Percentiles rank a stretch among this genome's conserved stretches.
These are phyloP conservation scores for Actinidia arguta DNA, from an alignment of 179 eudicot genomes.

Conservation along the genomic window DNA sequence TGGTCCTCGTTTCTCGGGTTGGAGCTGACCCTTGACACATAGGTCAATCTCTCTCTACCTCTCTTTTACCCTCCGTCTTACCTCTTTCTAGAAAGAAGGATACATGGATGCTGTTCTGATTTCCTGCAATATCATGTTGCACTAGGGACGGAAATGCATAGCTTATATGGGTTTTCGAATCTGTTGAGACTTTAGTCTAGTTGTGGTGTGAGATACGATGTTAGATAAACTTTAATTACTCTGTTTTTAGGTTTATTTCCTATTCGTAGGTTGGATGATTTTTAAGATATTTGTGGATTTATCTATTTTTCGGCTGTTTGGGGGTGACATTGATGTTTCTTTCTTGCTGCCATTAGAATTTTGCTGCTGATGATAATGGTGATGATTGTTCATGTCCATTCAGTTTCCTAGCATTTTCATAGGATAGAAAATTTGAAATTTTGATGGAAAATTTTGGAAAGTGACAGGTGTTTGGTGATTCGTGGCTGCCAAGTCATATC, in stretches of 20 bases:
- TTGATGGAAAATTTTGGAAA: neutral
- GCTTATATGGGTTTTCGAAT: constrained; percentile 6
- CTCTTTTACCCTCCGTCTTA: constrained; percentile 18
- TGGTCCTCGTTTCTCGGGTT: too few relatives aligned
- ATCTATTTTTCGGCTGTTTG: neutral
- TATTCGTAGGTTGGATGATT: neutral
- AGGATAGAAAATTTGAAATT: neutral
- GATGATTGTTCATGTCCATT: neutral
- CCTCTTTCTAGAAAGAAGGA: constrained; percentile 7
- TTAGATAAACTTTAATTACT: neutral
- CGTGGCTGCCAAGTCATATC: neutral
- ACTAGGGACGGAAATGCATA: constrained; percentile 7
- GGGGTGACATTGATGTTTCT: neutral
- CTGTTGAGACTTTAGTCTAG: neutral
- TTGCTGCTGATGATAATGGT: neutral
- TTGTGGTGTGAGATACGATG: neutral
- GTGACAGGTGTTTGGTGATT: too few relatives aligned
- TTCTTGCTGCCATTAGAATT: too few relatives aligned
- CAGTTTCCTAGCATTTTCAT: neutral
- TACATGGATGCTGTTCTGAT: constrained; percentile 7
- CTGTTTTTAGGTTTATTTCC: neutral
- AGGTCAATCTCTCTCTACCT: constrained; percentile 29
- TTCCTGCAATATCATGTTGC: constrained; percentile 14
- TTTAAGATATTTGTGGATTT: neutral
- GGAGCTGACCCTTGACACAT: neutral